phyloP scores from a whole-genome alignment of 116 monocot genomes.

The Phalaenopsis hybrid region DNA sequence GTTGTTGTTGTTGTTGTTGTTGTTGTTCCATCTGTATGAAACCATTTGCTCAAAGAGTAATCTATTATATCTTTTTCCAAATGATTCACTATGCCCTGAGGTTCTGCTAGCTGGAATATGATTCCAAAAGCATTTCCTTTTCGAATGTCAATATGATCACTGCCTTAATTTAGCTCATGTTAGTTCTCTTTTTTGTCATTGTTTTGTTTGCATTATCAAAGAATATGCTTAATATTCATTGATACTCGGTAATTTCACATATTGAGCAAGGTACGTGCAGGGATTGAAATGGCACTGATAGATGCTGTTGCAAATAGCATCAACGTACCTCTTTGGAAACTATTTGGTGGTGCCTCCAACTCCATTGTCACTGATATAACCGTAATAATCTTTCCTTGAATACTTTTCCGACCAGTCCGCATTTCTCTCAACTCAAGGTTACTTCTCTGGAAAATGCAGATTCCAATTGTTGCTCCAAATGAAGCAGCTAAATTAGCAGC shows the following conservation, averaged over 20 bases:
- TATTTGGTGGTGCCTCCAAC: slow-evolving; percentile 81
- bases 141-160: not conserved
- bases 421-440: not conserved
- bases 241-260: not conserved
- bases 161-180: not conserved
- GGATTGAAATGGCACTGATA: slow-evolving; percentile 94
- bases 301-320: slow-evolving; percentile 89
- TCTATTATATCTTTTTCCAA: not conserved
- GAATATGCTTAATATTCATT: not conserved
- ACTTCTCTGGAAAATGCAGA: slow-evolving; percentile 31
- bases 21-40: not conserved
- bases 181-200: too few species aligned
- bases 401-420: not conserved
- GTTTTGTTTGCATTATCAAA: not conserved
- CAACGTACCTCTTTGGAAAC: slow-evolving; percentile 74
- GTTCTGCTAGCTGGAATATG: not conserved
- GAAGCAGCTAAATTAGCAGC: slow-evolving; percentile 84
- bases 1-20: too few species aligned
- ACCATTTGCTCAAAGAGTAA: not conserved
- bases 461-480: slow-evolving; percentile 80
- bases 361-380: slow-evolving; percentile 71
- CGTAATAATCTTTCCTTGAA: slow-evolving; percentile 16
- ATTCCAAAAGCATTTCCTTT: not conserved
- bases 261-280: slow-evolving; percentile 65
- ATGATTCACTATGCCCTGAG: not conserved